A percentile compares a stretch with the other conserved stretches of the same genome.
phyloP scores from a whole-genome alignment of 1,284 basidiomycete genomes.

The Heimioporus retisporus region DNA sequence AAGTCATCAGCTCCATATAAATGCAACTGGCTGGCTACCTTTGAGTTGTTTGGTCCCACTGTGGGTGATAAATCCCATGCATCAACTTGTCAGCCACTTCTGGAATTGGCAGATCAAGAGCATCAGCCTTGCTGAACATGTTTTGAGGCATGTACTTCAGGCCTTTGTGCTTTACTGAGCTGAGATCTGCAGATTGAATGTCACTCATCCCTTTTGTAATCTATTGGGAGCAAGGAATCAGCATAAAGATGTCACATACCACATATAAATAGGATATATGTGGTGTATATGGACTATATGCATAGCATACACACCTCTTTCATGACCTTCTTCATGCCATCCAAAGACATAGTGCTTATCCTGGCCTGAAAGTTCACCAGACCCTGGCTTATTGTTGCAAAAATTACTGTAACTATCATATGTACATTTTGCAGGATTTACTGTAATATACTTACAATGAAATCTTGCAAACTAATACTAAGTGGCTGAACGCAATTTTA shows the following conservation, averaged over 20 bases:
- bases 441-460: too few relatives aligned
- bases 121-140: conserved; percentile 1
- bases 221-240: background rate
- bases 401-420: too few relatives aligned
- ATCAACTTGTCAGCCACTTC: conserved; percentile 6
- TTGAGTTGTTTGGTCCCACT: background rate
- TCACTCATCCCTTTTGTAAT: conserved; percentile 7
- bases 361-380: background rate
- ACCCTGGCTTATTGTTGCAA: too few relatives aligned
- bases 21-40: background rate
- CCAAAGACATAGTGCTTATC: background rate
- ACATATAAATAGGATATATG: conserved; percentile 5
- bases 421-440: too few relatives aligned
- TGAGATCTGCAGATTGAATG: background rate
- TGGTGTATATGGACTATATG: background rate
- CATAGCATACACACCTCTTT: background rate
- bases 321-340: background rate
- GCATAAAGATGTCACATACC: too few relatives aligned
- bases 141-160: conserved; percentile 3
- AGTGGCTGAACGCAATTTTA: too few relatives aligned
- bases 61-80: conserved; percentile 3
- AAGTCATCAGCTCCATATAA: background rate
- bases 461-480: too few relatives aligned
- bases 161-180: conserved; percentile 4
- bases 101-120: conserved; percentile 3